Evolutionary conservation across 2,329 filamentous ascomycete genomes (phyloP), one percentile per base, ranked within the genome.

Genomic region (Byssoonygena ceratinophila): DNA sequence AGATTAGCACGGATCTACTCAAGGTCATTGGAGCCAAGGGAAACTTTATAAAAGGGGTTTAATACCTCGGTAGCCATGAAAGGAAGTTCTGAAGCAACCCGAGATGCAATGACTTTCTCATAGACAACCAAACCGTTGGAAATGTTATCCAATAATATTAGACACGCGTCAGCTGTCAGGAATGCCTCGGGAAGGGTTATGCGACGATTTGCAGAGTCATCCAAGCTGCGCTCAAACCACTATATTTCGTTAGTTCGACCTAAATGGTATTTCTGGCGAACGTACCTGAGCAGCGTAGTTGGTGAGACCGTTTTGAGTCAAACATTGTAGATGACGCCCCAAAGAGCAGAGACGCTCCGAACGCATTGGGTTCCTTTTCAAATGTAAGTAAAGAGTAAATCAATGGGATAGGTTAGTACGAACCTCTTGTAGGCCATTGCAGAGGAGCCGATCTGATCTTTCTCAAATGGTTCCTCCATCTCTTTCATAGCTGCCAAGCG

Each of bases 391-490:
- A 47, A 16, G 7, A 23, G 20, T 23, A 16, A 5, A 37, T 22
- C 39, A 25, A 45, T 11, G 14, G 1, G 8, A 12, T 32, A 0
- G 4, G 18, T 22, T 25, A 74, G 74, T 20, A 73, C 74, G 59
- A 76, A 76, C 47, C 80, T 76, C 73, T 84, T 84, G 73, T 84
- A 85, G 2, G 82, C 81, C 76, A 80, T 79, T 6, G 81, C 81
- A 45, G 74, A 78, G 41, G 75, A 80, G 25, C 84, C 85, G 59
- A 90, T 88, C 70, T 94, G 87, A 59, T 82, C 79, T 61, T 81
- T 81, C 71, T 90, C 85, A 60, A 88, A 87, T 0, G 86, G 87
- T 73, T 90, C 86, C 64, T 94, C 89, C 54, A 92, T 74, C 68
- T 94, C 87, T 75, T 95, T 94, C 70, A 82, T 78, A 62, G 78